Evolutionary conservation across 1,139 yeast species (phyloP), one percentile per base, ranked within the genome.

Genomic region (Suhomyces atakaporum): DNA sequence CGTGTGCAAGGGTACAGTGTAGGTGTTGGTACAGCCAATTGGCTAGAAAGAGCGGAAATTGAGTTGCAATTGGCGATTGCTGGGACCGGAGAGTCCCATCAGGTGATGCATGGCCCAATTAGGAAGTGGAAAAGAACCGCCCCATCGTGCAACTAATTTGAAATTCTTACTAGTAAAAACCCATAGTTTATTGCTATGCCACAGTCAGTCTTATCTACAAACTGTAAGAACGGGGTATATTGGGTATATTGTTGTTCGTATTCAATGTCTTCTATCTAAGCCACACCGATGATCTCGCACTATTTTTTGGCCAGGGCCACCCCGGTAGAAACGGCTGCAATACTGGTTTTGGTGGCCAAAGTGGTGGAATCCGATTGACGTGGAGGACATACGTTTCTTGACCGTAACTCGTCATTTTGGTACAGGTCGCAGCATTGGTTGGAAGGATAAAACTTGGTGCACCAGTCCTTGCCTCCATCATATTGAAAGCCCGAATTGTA

Each of bases 401-500:
- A 34, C 11, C 31, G 26, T 18, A 52, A 36, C 27, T 44, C 50
- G 38, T 52, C 55, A 18, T 43, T 41, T 18, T 38, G 35, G 38
- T 38, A 49, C 11, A 42, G 36, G 8, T 44, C 33, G 33, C 52
- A 49, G 27, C 54, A 45, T 39, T 53, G 50, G 25, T 36, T 33
- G 6, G 48, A 25, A 21, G 47, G 51, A 31, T 53, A 51, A 37
- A 48, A 47, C 36, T 45, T 34, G 36, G 44, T 28, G 36, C 58
- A 53, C 56, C 56, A 51, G 43, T 51, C 53, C 35, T 40, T 42
- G 15, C 56, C 56, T 16, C 54, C 56, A 28, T 51, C 54, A 32
- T 43, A 48, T 30, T 47, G 44, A 38, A 43, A 52, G 2, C 51
- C 56, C 12, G 53, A 46, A 35, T 52, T 53, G 39, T 52, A 53